Evolutionary conservation across 495 filamentous ascomycete genomes (phyloP).

Genomic region (Neurospora sp.): DNA sequence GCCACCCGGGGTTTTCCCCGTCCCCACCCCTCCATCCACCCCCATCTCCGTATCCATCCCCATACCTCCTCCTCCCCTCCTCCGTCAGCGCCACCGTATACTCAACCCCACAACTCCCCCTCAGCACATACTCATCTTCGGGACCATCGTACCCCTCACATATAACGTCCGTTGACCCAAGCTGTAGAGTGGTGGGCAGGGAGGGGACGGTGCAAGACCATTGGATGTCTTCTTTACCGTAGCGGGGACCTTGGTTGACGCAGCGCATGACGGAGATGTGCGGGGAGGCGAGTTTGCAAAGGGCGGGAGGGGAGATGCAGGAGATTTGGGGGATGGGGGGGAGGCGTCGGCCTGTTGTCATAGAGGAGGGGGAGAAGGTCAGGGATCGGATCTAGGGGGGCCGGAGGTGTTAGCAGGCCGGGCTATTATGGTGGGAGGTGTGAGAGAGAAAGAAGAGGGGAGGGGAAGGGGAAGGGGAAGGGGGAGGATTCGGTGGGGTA

Average conservation of each 20-base stretch:
- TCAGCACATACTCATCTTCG: slow-evolving; percentile 73
- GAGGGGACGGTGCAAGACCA: slow-evolving; percentile 74
- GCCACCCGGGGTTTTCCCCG: slow-evolving; percentile 6
- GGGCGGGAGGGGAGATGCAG: slow-evolving; percentile 63
- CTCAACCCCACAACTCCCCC: slow-evolving; percentile 88
- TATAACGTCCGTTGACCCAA: slow-evolving; percentile 74
- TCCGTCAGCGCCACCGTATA: slow-evolving; percentile 70
- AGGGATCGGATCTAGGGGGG: slow-evolving; percentile 49
- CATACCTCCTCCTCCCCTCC: slow-evolving; percentile 59
- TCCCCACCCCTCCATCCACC: background rate
- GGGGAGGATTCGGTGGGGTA: slow-evolving; percentile 9
- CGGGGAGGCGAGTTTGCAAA: slow-evolving; percentile 48
- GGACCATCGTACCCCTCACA: slow-evolving; percentile 78
- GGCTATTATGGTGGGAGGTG: too few species aligned
- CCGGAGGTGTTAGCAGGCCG: too few species aligned
- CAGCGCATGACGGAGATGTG: slow-evolving; percentile 73
- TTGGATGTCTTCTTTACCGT: slow-evolving; percentile 61
- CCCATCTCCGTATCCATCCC: background rate
- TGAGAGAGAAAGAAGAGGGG: background rate
- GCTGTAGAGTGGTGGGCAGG: slow-evolving; percentile 71
- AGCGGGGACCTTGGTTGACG: slow-evolving; percentile 65
- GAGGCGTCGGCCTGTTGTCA: slow-evolving; percentile 66
- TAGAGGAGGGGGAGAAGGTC: slow-evolving; percentile 53
- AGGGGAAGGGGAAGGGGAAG: background rate
- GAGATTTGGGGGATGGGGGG: slow-evolving; percentile 69